Evolutionary conservation across 345 rosid genomes (phyloP).

Genomic region (Aethionema arabicum): DNA sequence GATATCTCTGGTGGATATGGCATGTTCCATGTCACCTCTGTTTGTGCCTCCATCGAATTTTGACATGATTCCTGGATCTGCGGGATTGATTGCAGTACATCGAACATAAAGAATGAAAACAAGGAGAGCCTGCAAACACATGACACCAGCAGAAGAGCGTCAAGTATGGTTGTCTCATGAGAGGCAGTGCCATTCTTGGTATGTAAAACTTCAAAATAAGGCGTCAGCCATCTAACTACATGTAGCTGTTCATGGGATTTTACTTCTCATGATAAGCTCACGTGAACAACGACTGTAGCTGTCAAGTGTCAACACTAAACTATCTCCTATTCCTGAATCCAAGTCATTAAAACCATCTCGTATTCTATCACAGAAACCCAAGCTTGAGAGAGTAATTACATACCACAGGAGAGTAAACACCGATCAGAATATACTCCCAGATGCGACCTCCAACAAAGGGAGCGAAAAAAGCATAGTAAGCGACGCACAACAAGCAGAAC

Average conservation of each 20-base stretch:
- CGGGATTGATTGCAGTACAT: conserved; percentile 97
- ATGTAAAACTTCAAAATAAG: neutral
- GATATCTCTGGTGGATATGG: conserved; percentile 44
- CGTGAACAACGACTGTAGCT: no score
- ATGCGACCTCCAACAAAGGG: conserved; percentile 91
- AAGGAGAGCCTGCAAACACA: conserved; percentile 68
- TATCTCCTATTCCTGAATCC: neutral
- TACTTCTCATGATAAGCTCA: neutral
- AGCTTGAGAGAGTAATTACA: conserved; percentile 23
- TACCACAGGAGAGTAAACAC: conserved; percentile 91
- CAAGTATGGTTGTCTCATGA: neutral
- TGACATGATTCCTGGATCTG: conserved; percentile 98
- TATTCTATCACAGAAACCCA: neutral
- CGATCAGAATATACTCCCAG: conserved; percentile 78
- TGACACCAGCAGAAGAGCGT: conserved; percentile 1
- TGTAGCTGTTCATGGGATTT: neutral
- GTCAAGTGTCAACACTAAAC: no score
- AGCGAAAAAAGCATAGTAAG: conserved; percentile 91
- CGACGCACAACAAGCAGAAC: conserved; percentile 84
- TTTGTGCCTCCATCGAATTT: conserved; percentile 48
- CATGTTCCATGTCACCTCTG: conserved; percentile 40
- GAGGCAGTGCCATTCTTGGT: neutral
- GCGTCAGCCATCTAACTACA: neutral
- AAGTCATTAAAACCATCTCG: neutral
- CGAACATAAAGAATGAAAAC: conserved; percentile 94